Base-by-base conservation (phyloP, 768 basidiomycete species). In the Xerocomellus amylosporus region DNA sequence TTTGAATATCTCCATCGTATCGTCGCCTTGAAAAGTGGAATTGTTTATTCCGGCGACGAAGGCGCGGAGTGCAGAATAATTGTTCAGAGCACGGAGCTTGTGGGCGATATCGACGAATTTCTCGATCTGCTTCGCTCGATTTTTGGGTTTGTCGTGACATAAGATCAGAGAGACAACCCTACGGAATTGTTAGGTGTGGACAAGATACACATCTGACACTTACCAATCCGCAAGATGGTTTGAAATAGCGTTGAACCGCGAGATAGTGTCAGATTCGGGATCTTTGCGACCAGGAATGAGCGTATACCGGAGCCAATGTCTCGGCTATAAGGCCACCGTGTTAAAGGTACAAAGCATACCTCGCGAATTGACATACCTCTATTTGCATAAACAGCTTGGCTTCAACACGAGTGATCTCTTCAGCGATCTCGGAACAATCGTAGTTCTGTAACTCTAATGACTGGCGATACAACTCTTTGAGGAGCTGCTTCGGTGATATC, bases 131-230 rank as follows among this genome's bases (percentile, higher is more conserved):
- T 79, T 82, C 4, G 87, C 89, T 39, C 96, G 85, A 41, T 77
- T 70, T 68, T 82, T 86, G 28, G 85, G 77, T 61, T 85, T 87
- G 61, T 92, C 87, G 54, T 95, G 92, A 53, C 90, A 90, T 14
- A 98, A 74, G 49, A 99, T 93, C 53, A 98, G 74, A 15, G 93
- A 93, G 9, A 88, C 84, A 47, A 94, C 90, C 93, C 95, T 96
- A 57, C 15, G 17, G 20, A 46, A 42, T n/a, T 34, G 46, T 62
- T 53, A 61, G 30, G 17, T 34, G 5, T 34, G n/a, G 36, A 41
- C 19, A 15, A 52, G 5, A 44, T 20, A 22, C 7, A 22, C 41
- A 30, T 8, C 1, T 19, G 14, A 36, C 45, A 70, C 80, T 47
- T 61, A 90, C 93, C 92, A 95, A 64, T 86, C 82, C 8, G 86